Evolutionary conservation across 805 yeast species (phyloP), one percentile per base, ranked within the genome.

Genomic region (Sugiyamaella smithiae): DNA sequence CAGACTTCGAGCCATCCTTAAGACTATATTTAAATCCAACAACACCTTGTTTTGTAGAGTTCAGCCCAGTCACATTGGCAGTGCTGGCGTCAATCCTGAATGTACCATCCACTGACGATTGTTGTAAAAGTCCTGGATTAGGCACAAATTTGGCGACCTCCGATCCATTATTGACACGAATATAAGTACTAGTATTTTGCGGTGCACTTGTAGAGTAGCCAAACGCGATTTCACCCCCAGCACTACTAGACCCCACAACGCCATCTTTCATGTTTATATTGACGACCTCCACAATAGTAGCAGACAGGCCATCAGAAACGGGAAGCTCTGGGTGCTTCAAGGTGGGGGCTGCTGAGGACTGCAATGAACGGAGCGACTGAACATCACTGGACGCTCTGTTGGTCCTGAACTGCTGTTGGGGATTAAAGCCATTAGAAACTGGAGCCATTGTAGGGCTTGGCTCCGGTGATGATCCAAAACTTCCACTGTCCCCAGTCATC

Each of bases 191-290:
- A 5, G 45, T 36, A 11, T 23, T 28, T 1, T 45, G 51, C 54
- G 44, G 61, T 57, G 42, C 72, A 57, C 20, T 40, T 11, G 11
- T 14, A 19, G 76, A 74, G 63, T 81, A 87, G 58, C 84, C 84
- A 64, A 89, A 78, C 0, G 96, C 96, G 57, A 90, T 73, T 68
- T 91, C 97, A 45, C 98, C 97, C 48, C 84, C 75, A 9, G 83
- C 74, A 61, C 83, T 81, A 5, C 88, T 77, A 29, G 78, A 75
- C 9, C 67, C 64, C 31, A 82, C 69, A 38, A 68, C 67, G 16
- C 95, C 96, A 60, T 83, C 87, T 54, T 77, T 80, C 66, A 82
- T 82, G 16, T 77, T 74, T 4, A 88, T 96, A 62, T 81, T 83
- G 54, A 88, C 73, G 9, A 85, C 81, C 68, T 91, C 98, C n/a